These are phyloP conservation scores for Pseudogymnoascus pannorum DNA, from an alignment of 2,329 filamentous ascomycete genomes.

Conservation along the genomic window DNA sequence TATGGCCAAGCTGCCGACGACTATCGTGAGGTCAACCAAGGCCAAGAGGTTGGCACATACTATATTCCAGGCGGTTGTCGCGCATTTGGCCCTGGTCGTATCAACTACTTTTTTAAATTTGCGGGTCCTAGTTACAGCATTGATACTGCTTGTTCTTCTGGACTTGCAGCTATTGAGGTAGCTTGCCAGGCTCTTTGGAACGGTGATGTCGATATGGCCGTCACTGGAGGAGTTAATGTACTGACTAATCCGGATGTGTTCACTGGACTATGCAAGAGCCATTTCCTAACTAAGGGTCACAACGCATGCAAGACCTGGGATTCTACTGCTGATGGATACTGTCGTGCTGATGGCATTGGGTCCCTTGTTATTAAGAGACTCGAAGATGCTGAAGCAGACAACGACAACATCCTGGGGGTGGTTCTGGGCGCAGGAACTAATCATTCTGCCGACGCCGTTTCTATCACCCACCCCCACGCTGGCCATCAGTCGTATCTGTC, in stretches of 20 bases:
- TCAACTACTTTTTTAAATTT: constrained; percentile 35
- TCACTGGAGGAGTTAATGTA: constrained; percentile 20
- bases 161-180: constrained; percentile 26
- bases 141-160: constrained; percentile 33
- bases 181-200: constrained; percentile 18
- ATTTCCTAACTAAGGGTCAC: constrained; percentile 22
- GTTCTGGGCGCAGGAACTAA: constrained; percentile 62
- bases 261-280: constrained; percentile 13
- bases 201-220: constrained; percentile 17
- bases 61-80: constrained; percentile 8
- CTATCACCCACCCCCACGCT: constrained; percentile 74
- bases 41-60: constrained; percentile 11
- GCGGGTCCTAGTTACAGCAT: constrained; percentile 31
- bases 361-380: constrained; percentile 40
- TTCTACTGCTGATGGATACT: constrained; percentile 42
- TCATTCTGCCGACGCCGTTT: constrained; percentile 70
- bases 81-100: constrained; percentile 17
- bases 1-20: constrained; percentile 12
- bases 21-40: constrained; percentile 9
- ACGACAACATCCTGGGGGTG: constrained; percentile 43
- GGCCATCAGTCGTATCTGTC: constrained; percentile 66
- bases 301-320: constrained; percentile 39
- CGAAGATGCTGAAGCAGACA: constrained; percentile 66
- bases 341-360: constrained; percentile 40
- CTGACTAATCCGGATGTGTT: constrained; percentile 23